A percentile compares a stretch with the other conserved stretches of the same genome.
These are phyloP conservation scores for Millerozyma miso DNA, from an alignment of 805 yeast species.

Conservation along the genomic window DNA sequence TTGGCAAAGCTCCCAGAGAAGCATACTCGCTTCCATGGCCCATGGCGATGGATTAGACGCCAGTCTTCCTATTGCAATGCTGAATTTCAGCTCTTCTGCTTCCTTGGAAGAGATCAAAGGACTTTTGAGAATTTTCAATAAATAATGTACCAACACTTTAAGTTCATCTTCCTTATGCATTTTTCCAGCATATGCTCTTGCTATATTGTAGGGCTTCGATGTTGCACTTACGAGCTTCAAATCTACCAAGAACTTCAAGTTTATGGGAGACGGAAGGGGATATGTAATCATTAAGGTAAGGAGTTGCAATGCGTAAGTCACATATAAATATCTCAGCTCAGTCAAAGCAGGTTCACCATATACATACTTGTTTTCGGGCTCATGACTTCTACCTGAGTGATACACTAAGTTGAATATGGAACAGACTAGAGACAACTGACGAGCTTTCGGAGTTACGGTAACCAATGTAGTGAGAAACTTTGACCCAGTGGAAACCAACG, in stretches of 20 bases:
- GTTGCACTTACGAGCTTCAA: constrained; percentile 22
- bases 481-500: constrained; percentile 50
- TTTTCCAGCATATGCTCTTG: constrained; percentile 48
- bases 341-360: constrained; percentile 24
- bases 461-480: constrained; percentile 56
- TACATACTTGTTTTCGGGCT: constrained; percentile 44
- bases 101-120: constrained; percentile 33
- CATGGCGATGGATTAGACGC: constrained; percentile 33
- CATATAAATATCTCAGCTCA: constrained; percentile 43
- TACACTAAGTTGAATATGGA: constrained; percentile 66
- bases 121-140: constrained; percentile 43
- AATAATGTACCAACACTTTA: constrained; percentile 42
- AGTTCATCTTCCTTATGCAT: constrained; percentile 55
- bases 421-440: constrained; percentile 51
- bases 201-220: constrained; percentile 41
- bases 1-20: constrained; percentile 75
- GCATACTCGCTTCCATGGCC: constrained; percentile 55
- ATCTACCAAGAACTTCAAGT: constrained; percentile 33
- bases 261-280: constrained; percentile 49
- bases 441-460: constrained; percentile 45
- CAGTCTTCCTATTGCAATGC: constrained; percentile 11
- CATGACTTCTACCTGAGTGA: constrained; percentile 40
- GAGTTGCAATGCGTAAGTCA: constrained; percentile 57
- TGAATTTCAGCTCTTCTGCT: constrained; percentile 9
- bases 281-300: constrained; percentile 58